Evolutionary conservation across 2,329 filamentous ascomycete species (phyloP).

Genomic region (Trichoderma citrinoviride): DNA sequence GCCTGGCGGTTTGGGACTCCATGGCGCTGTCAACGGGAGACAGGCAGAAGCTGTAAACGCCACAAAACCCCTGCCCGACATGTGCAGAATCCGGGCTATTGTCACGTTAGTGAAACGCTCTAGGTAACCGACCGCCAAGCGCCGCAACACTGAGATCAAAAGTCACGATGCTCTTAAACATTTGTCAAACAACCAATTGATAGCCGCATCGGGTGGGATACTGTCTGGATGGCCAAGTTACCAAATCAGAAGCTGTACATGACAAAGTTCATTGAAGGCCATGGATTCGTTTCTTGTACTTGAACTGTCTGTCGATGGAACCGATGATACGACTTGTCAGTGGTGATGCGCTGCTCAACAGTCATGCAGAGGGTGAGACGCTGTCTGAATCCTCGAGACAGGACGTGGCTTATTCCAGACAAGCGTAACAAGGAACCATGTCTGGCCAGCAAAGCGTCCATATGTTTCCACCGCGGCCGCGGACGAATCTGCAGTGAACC

Average conservation of each 20-base stretch:
- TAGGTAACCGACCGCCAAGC: constrained; percentile 13
- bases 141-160: background rate
- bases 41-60: constrained; percentile 5
- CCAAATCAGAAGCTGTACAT: background rate
- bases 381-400: background rate
- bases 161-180: constrained; percentile 6
- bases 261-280: background rate
- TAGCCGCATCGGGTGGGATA: background rate
- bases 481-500: constrained; percentile 6
- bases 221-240: background rate
- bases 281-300: background rate
- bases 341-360: background rate
- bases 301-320: background rate
- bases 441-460: background rate
- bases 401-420: background rate
- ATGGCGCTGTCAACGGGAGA: constrained; percentile 4
- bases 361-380: too few species aligned
- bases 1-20: background rate
- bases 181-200: background rate
- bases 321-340: background rate
- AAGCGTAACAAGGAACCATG: background rate
- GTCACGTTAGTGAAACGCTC: constrained; percentile 13
- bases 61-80: background rate
- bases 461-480: background rate
- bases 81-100: constrained; percentile 7